Evolutionary conservation across 225 moss, liverwort and hornwort genomes (phyloP), one percentile per base, ranked within the genome.

Genomic region (Sphagnum tenellum): DNA sequence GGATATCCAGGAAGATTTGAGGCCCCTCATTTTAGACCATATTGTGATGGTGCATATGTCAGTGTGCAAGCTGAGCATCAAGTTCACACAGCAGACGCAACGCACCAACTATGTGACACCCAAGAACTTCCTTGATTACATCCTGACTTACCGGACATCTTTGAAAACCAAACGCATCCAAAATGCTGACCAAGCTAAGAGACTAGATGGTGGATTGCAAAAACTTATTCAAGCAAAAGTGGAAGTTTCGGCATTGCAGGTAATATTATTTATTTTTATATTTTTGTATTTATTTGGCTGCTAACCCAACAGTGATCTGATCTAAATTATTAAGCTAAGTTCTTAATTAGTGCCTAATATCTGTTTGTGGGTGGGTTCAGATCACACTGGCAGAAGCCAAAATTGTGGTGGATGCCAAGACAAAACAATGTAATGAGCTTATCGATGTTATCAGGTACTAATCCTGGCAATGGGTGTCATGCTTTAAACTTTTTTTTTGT

Each of bases 11-110:
- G 82, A 79, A 2, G 77, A 88, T 3, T 74, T 69, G 55, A 12
- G 84, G 47, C 60, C 73, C n/a, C 59, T 71, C 8, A 88, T 94
- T 47, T 62, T 94, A 48, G 62, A 82, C 7, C 91, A 94, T 69
- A 88, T 94, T 5, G 91, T 94, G 44, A 80, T 89, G 60, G 91
- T 94, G 5, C 94, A 94, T 60, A 77, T 72, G 70, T 94, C 94
- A 0, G 91, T 94, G 2, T 91, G 91, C 65, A 58, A 61, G 5
- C 3, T 91, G 0, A 88, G 91, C 44, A 67, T 84, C 10, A 78
- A 78, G 0, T 94, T 94, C 45, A 82, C 79, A 0, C 79, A 74
- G 68, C 89, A 94, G 71, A 91, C 85, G 3, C 57, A 82, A 44
- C 85, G 82, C 0, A 82, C 82, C 49, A 94, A 94, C 64, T 94